These are phyloP conservation scores for Leccinum subgranulosum DNA, from an alignment of 768 basidiomycete species.

Conservation along the genomic window DNA sequence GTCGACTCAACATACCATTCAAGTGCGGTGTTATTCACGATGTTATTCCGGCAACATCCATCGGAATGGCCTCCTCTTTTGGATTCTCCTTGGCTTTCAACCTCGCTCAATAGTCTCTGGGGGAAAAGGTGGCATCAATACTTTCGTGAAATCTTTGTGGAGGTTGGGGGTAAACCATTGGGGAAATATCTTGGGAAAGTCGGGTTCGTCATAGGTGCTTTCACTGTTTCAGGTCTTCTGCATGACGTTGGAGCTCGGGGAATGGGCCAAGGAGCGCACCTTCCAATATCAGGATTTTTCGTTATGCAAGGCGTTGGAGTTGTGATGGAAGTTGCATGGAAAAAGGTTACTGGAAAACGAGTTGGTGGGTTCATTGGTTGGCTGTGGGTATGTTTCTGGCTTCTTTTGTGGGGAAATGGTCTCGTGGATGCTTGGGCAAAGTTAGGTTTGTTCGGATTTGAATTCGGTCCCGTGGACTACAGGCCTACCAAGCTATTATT, in stretches of 20 bases:
- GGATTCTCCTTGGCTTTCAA: constrained; percentile 51
- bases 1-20: constrained; percentile 45
- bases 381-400: constrained; percentile 51
- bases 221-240: constrained; percentile 55
- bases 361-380: constrained; percentile 49
- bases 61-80: constrained; percentile 65
- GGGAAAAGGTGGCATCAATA: constrained; percentile 63
- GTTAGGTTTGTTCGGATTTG: constrained; percentile 18
- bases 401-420: constrained; percentile 44
- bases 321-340: constrained; percentile 48
- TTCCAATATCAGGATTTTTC: constrained; percentile 48
- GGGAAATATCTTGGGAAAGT: constrained; percentile 42
- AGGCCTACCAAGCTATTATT: constrained; percentile 16
- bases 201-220: constrained; percentile 55
- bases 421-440: constrained; percentile 44
- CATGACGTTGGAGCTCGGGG: constrained; percentile 60
- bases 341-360: constrained; percentile 37
- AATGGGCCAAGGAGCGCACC: constrained; percentile 45
- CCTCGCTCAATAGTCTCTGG: constrained; percentile 65
- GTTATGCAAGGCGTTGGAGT: constrained; percentile 54
- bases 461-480: constrained; percentile 14
- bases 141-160: constrained; percentile 56
- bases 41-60: constrained; percentile 46
- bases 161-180: constrained; percentile 46
- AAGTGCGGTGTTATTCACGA: constrained; percentile 40